These are phyloP conservation scores for Tolypocladium cylindrosporum DNA, from an alignment of 2,329 filamentous ascomycete genomes.

Conservation along the genomic window DNA sequence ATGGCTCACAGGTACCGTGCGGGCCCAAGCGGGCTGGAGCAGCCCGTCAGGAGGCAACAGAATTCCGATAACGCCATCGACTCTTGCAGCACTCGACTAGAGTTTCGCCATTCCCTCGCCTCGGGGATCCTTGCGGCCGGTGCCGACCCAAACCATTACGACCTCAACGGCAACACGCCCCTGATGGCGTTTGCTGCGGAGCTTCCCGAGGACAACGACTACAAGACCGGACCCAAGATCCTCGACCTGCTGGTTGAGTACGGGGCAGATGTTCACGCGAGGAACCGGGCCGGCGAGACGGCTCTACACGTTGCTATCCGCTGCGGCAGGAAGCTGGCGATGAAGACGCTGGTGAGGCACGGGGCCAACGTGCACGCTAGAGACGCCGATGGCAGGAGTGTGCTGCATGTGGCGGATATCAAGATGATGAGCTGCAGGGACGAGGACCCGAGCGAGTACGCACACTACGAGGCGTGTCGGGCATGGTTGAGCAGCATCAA, in stretches of 20 bases:
- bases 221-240: slow-evolving; percentile 34
- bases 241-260: slow-evolving; percentile 30
- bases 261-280: slow-evolving; percentile 36
- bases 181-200: slow-evolving; percentile 45
- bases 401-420: slow-evolving; percentile 35
- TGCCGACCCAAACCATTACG: slow-evolving; percentile 43
- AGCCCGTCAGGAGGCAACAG: slow-evolving; percentile 3
- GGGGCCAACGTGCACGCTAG: slow-evolving; percentile 38
- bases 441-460: slow-evolving; percentile 23
- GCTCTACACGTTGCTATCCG: slow-evolving; percentile 44
- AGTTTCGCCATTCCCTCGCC: slow-evolving; percentile 15
- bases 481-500: slow-evolving; percentile 31
- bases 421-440: slow-evolving; percentile 22
- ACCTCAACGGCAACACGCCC: slow-evolving; percentile 39
- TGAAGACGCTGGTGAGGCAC: slow-evolving; percentile 32
- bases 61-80: slow-evolving; percentile 20
- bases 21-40: slow-evolving; percentile 8
- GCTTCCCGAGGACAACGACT: slow-evolving; percentile 39
- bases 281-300: slow-evolving; percentile 45
- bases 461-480: slow-evolving; percentile 34
- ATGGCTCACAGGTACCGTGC: slow-evolving; percentile 22
- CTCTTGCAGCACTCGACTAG: slow-evolving; percentile 20
- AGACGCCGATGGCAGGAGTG: slow-evolving; percentile 31
- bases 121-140: slow-evolving; percentile 21
- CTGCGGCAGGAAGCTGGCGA: slow-evolving; percentile 40